Evolutionary conservation across 768 basidiomycete species (phyloP).

Genomic region (Cubamyces sp.): DNA sequence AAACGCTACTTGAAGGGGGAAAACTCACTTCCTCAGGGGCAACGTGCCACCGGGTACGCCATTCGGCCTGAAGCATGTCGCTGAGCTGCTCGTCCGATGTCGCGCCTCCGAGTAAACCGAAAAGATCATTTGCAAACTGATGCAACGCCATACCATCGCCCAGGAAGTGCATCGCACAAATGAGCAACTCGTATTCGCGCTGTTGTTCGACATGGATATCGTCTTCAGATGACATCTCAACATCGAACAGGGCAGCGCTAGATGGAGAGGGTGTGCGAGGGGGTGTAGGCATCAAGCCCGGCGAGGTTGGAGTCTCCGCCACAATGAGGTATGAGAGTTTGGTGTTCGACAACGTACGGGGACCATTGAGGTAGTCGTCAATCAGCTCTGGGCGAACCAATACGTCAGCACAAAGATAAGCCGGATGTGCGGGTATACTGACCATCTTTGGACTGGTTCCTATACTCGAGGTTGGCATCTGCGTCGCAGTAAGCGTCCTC

Average conservation of each 20-base stretch:
- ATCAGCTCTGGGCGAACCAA: slow-evolving; percentile 54
- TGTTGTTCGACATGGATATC: slow-evolving; percentile 21
- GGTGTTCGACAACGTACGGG: slow-evolving; percentile 68
- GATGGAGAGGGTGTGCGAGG: slow-evolving; percentile 38
- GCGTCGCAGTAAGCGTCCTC: slow-evolving; percentile 54
- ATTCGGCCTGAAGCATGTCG: slow-evolving; percentile 38
- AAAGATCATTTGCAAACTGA: slow-evolving; percentile 80
- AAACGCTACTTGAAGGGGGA: background rate
- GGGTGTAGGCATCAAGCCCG: slow-evolving; percentile 35
- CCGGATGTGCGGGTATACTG: slow-evolving; percentile 18
- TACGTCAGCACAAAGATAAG: background rate
- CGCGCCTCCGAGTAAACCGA: slow-evolving; percentile 56
- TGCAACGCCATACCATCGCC: slow-evolving; percentile 91
- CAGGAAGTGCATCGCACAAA: slow-evolving; percentile 80
- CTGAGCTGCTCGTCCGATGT: slow-evolving; percentile 37
- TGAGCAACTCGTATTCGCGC: slow-evolving; percentile 60
- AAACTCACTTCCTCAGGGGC: slow-evolving; percentile 26
- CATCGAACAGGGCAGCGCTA: background rate
- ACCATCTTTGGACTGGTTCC: slow-evolving; percentile 59
- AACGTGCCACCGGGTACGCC: slow-evolving; percentile 36
- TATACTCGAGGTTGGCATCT: slow-evolving; percentile 52
- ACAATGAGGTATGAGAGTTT: slow-evolving; percentile 69
- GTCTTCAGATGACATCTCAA: slow-evolving; percentile 22
- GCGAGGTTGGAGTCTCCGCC: slow-evolving; percentile 35
- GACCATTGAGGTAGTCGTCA: slow-evolving; percentile 74